Evolutionary conservation across 2,329 filamentous ascomycete species (phyloP).

Genomic region (Ophiostoma pallidulum): DNA sequence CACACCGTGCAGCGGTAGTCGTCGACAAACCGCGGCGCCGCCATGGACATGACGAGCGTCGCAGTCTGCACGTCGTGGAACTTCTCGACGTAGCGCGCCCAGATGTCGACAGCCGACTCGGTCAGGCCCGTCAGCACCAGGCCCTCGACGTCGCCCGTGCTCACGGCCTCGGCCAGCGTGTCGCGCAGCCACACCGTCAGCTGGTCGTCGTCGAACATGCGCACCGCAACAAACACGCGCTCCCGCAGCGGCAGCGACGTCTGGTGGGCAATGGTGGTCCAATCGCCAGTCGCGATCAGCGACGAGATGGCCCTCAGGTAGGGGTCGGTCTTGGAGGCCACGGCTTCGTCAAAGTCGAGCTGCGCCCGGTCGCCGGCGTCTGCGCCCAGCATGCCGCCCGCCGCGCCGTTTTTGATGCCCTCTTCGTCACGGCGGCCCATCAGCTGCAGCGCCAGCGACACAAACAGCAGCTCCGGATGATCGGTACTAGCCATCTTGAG

Average conservation of each 20-base stretch:
- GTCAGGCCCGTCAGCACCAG: slow-evolving; percentile 70
- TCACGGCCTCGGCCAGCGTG: slow-evolving; percentile 51
- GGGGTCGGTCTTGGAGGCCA: slow-evolving; percentile 59
- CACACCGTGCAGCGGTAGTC: slow-evolving; percentile 67
- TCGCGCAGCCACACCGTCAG: slow-evolving; percentile 59
- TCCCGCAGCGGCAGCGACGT: slow-evolving; percentile 64
- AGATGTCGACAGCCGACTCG: slow-evolving; percentile 61
- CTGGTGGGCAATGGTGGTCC: slow-evolving; percentile 65
- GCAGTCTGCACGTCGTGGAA: slow-evolving; percentile 74
- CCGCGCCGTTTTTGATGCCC: slow-evolving; percentile 25
- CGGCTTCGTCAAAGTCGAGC: slow-evolving; percentile 48
- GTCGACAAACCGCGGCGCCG: slow-evolving; percentile 65
- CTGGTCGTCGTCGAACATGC: slow-evolving; percentile 52
- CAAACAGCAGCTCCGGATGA: slow-evolving; percentile 57
- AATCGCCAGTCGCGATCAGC: slow-evolving; percentile 67
- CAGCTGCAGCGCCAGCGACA: slow-evolving; percentile 57
- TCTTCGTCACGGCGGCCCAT: slow-evolving; percentile 41
- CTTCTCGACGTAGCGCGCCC: slow-evolving; percentile 65
- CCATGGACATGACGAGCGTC: slow-evolving; percentile 63
- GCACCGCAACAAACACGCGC: slow-evolving; percentile 63
- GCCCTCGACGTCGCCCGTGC: slow-evolving; percentile 64
- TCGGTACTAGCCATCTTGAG: slow-evolving; percentile 57
- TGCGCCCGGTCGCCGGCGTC: slow-evolving; percentile 20
- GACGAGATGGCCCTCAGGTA: slow-evolving; percentile 73
- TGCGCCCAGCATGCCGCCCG: background rate